Evolutionary conservation across 2,329 filamentous ascomycete species (phyloP), one percentile per base, ranked within the genome.

Genomic region (Diaporthe citrichinensis): DNA sequence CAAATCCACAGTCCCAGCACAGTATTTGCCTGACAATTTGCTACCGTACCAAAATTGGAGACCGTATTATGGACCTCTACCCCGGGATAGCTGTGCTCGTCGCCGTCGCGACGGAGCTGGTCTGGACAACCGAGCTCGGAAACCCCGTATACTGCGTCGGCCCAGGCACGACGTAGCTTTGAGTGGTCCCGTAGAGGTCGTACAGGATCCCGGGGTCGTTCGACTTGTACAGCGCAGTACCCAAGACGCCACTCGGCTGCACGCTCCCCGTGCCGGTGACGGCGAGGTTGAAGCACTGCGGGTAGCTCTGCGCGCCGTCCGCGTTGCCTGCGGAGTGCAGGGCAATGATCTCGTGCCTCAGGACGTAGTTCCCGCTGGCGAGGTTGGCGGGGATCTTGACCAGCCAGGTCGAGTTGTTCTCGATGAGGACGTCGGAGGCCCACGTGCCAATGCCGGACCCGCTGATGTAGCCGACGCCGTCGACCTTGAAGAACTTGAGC

Each of bases 271-370:
- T 57, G 10, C 76, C 76, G 7, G 68, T 58, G 76, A 91, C 83
- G 77, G 88, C 84, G 76, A 91, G 81, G 84, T 91, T 91, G 81
- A 90, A 83, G 80, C 90, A 87, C 77, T 87, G 86, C 59, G 86
- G 86, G 80, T 87, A 87, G 80, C 84, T 85, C 81, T 87, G 86
- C 57, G 86, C 85, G n/a, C 86, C 86, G 76, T 85, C 78, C 44
- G 75, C 73, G 41, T 82, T 79, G 1, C 75, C 80, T 20, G 86
- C 85, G 25, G 81, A 82, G 80, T 88, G 86, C 34, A 88, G 84
- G 58, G 83, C 86, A 68, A 87, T 86, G 75, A 87, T 87, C 79
- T 88, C 86, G 76, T 87, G 84, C 25, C 86, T 83, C 53, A 87
- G 80, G 72, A 88, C 86, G 74, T 87, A 88, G 81, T 87, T 87